Evolutionary conservation across 148 eudicot genomes (phyloP).

Genomic region (Pharnaceum exiguum): DNA sequence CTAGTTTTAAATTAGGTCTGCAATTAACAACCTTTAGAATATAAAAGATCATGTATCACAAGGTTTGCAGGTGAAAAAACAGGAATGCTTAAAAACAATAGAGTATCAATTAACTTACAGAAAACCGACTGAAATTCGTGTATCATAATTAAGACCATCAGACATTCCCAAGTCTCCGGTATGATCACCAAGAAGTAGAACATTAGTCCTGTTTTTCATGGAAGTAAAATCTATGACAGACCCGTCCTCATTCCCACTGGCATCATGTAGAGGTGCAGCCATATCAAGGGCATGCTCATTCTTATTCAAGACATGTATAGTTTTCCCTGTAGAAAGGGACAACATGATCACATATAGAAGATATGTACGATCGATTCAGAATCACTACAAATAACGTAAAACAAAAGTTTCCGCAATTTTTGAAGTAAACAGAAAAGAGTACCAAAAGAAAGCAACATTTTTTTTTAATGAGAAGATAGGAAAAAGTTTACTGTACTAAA

Average conservation of each 20-base stretch:
- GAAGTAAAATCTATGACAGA: slow-evolving; percentile 34
- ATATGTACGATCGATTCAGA: neutral
- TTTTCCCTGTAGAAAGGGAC: slow-evolving; percentile 54
- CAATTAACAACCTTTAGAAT: too few relatives aligned
- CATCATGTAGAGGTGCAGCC: slow-evolving; percentile 80
- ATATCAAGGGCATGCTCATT: slow-evolving; percentile 95
- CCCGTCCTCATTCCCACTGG: slow-evolving; percentile 46
- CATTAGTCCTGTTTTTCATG: slow-evolving; percentile 77
- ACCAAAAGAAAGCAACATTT: too few relatives aligned
- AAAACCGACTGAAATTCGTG: slow-evolving; percentile 85
- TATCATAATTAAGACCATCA: slow-evolving; percentile 74
- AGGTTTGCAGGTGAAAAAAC: neutral
- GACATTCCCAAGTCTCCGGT: slow-evolving; percentile 96
- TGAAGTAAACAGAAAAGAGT: too few relatives aligned
- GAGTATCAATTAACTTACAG: slow-evolving; percentile 48
- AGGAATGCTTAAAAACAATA: neutral
- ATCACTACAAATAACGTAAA: neutral
- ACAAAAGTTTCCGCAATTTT: too few relatives aligned
- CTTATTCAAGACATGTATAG: slow-evolving; percentile 89
- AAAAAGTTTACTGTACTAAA: too few relatives aligned
- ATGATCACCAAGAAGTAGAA: slow-evolving; percentile 92
- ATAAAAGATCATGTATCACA: neutral
- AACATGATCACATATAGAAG: neutral
- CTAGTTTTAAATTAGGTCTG: too few relatives aligned
- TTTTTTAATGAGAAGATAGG: too few relatives aligned